Conservation (phyloP, 1,139 yeast genomes). For the Casaregolazyma suthepensis region DNA sequence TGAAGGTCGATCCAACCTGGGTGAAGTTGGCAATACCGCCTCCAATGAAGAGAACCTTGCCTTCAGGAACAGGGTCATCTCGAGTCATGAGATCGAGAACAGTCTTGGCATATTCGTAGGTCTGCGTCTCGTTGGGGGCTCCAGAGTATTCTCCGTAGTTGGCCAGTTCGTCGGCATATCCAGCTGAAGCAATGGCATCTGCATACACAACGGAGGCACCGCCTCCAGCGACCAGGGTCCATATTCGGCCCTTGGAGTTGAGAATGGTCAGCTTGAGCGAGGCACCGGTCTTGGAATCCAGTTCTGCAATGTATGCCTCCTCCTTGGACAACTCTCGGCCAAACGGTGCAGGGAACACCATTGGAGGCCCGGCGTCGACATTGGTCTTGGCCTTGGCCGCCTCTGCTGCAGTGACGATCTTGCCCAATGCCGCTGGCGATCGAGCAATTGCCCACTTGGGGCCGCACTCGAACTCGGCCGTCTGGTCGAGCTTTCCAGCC, state of each 20-base stretch:
- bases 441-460: constrained; percentile 45
- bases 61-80: constrained; percentile 36
- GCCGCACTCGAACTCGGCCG: constrained; percentile 46
- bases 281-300: constrained; percentile 45
- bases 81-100: constrained; percentile 43
- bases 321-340: constrained; percentile 42
- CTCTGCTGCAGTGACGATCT: constrained; percentile 22
- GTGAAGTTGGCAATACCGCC: constrained; percentile 47
- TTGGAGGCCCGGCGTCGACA: constrained; percentile 42
- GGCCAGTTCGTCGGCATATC: constrained; percentile 40
- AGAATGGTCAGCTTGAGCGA: constrained; percentile 41
- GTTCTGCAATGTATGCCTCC: constrained; percentile 44
- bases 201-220: constrained; percentile 45
- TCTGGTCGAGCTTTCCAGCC: constrained; percentile 44
- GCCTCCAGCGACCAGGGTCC: constrained; percentile 45
- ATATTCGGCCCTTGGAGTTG: constrained; percentile 40
- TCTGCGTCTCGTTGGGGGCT: constrained; percentile 41
- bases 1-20: constrained; percentile 44
- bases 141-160: constrained; percentile 46
- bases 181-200: constrained; percentile 43
- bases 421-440: constrained; percentile 39
- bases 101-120: constrained; percentile 44
- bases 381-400: constrained; percentile 24
- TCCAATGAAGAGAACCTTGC: constrained; percentile 41
- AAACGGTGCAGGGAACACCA: constrained; percentile 45